Evolutionary conservation across 495 filamentous ascomycete species (phyloP), one percentile per base, ranked within the genome.

Genomic region (Cercophora sp.): DNA sequence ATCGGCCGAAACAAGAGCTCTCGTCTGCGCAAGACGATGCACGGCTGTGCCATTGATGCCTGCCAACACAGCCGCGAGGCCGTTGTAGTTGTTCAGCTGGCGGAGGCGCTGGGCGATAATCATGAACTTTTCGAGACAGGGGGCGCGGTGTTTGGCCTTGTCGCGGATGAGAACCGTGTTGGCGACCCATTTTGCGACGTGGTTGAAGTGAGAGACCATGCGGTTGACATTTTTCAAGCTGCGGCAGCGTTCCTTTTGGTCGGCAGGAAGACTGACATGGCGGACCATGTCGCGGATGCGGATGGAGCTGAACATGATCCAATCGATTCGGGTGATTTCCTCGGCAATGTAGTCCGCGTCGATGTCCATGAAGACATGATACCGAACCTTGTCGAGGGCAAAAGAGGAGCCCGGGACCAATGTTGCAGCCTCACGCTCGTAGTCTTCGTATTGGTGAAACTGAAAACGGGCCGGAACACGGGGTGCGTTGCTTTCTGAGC

Each of bases 291-390:
- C 94, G 41, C 93, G 87, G 36, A 91, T 87, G n/a, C 88, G 84
- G 64, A 97, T 94, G n/a, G 89, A 87, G 57, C 86, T 91, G 69
- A 96, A 96, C 83, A 95, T 91, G 62, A 90, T 80, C 93, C 92
- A 96, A 71, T 97, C 93, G 35, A 97, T 91, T 47, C 93, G 82
- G 5, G 93, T 96, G 62, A 98, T 77, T 66, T 98, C 93, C 42
- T 83, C 83, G 5, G 94, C 93, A 55, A 96, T 88, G 41, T 87
- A 80, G 34, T 91, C 88, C 24, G 93, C 85, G 4, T 82, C 73
- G 22, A 82, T 80, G 23, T 86, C 86, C 83, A 95, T 91, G 55
- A 95, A 83, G 45, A 83, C 78, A 53, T 87, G 85, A 80, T 90
- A 96, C 58, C 88, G 85, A 36, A 84, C 69, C 63, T 96, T 96